A percentile compares a stretch with the other conserved stretches of the same genome.
These are phyloP conservation scores for Thozetella sp. DNA, from an alignment of 495 filamentous ascomycete species.

Conservation along the genomic window DNA sequence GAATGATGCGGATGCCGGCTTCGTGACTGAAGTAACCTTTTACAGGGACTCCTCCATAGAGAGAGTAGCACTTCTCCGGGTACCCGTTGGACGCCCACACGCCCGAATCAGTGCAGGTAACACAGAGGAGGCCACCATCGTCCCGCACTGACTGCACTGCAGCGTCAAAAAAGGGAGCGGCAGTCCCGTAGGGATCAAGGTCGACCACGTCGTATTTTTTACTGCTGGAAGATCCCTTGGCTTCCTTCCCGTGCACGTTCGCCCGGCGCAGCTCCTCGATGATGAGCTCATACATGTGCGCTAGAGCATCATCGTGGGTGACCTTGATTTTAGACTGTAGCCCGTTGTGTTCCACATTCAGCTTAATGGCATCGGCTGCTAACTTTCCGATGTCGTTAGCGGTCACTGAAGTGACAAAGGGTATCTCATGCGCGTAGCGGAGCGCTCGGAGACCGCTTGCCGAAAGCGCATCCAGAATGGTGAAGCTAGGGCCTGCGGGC, in stretches of 20 bases:
- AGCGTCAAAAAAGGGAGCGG: slow-evolving; percentile 87
- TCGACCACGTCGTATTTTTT: slow-evolving; percentile 89
- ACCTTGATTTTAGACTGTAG: slow-evolving; percentile 69
- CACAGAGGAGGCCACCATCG: slow-evolving; percentile 84
- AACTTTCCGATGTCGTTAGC: slow-evolving; percentile 84
- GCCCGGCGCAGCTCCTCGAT: slow-evolving; percentile 35
- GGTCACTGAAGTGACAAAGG: slow-evolving; percentile 76
- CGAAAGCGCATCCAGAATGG: slow-evolving; percentile 91
- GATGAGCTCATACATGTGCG: slow-evolving; percentile 83
- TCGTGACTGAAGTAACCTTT: slow-evolving; percentile 88
- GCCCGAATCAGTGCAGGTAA: slow-evolving; percentile 94
- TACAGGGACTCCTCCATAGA: slow-evolving; percentile 86
- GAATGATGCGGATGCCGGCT: slow-evolving; percentile 81
- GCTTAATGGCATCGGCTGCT: slow-evolving; percentile 78
- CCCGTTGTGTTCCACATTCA: slow-evolving; percentile 82
- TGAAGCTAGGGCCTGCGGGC: slow-evolving; percentile 50
- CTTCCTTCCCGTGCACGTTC: slow-evolving; percentile 20
- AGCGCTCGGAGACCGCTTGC: slow-evolving; percentile 92
- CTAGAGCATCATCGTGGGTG: slow-evolving; percentile 77
- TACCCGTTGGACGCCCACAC: slow-evolving; percentile 94
- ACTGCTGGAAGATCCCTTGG: slow-evolving; percentile 19
- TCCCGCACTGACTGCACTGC: slow-evolving; percentile 83
- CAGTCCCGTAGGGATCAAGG: slow-evolving; percentile 93
- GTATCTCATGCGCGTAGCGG: slow-evolving; percentile 89
- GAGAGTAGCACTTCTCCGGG: slow-evolving; percentile 85